Conservation (phyloP, 768 basidiomycete species). For the Dacryopinax primogenitus region DNA sequence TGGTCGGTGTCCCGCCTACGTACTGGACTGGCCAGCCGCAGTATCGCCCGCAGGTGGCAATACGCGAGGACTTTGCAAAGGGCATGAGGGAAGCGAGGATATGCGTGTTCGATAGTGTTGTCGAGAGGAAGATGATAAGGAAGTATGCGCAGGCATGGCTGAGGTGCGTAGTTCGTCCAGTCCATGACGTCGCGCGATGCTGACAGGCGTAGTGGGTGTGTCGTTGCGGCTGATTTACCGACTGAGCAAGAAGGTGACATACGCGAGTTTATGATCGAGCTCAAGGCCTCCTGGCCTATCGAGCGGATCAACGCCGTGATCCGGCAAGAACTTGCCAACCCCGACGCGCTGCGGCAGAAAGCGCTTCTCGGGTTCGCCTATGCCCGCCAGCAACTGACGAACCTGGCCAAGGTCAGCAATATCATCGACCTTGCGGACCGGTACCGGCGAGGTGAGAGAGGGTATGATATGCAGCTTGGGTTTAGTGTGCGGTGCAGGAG, state of each 20-base stretch:
- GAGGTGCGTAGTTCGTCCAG: conserved; percentile 7
- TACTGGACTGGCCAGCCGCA: conserved; percentile 20
- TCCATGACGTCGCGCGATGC: background rate
- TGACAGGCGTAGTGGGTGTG: conserved; percentile 11
- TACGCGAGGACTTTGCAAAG: conserved; percentile 23
- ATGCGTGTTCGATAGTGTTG: conserved; percentile 24
- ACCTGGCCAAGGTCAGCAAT: conserved; percentile 6
- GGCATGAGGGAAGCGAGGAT: conserved; percentile 23
- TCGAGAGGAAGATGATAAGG: conserved; percentile 13
- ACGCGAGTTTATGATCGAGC: conserved; percentile 14
- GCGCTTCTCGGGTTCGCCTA: conserved; percentile 14
- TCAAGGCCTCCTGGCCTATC: conserved; percentile 7
- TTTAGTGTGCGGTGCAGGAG: background rate
- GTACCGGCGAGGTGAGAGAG: background rate
- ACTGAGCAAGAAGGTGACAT: conserved; percentile 13
- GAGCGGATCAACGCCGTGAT: conserved; percentile 13
- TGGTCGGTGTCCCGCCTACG: conserved; percentile 21
- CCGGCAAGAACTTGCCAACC: conserved; percentile 6
- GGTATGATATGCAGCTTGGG: background rate
- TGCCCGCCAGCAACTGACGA: conserved; percentile 13
- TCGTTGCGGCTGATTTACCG: conserved; percentile 14
- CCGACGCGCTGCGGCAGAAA: conserved; percentile 12
- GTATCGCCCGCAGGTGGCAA: conserved; percentile 20
- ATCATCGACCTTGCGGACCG: background rate
- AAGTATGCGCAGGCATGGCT: conserved; percentile 16